Evolutionary conservation across 108 stramenopile species (phyloP), one percentile per base, ranked within the genome.

Genomic region (Cyclotella distinguenda): DNA sequence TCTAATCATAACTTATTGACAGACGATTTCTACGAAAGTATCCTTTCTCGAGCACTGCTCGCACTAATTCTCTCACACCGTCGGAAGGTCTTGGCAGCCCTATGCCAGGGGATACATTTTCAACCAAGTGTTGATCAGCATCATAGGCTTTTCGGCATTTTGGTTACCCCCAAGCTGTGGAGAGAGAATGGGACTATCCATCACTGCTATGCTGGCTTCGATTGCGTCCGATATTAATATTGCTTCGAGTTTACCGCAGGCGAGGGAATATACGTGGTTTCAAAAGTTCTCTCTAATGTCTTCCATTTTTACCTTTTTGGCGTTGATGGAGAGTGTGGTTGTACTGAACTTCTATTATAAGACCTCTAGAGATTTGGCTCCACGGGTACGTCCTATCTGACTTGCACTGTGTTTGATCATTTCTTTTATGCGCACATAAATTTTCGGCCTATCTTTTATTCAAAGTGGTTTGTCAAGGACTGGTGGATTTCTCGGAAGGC

Each of bases 171-270:
- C 72, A 12, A 57, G 58, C 28, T 64, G 60, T 58, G 80, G 80
- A 0, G 80, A 81, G 32, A 43, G 80, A n/a, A 77, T 81, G 80
- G 60, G 76, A 42, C 43, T 81, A 7, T 58, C 70, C 7, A 81
- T 81, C 4, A 77, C 80, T 27, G 43, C 74, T 7, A 52, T 81
- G 63, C 38, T 81, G 11, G 75, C 80, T 23, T 44, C 80, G 4
- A 64, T 81, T 19, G 80, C 80, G 2, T 56, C 74, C 3, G 80
- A 81, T 8, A 36, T 81, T 35, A 71, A 72, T 1, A 53, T 81
- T 23, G 52, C 80, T 18, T 15, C 64, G 28, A 61, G 62, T 16
- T 32, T 81, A 8, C 80, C 80, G n/a, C 46, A 46, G 1, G 63
- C 74, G 8, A 32, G 27, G 5, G 75, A 77, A 33, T 9, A 72